phyloP scores from a whole-genome alignment of 1,139 yeast genomes.

The Dujonia santamariae region DNA sequence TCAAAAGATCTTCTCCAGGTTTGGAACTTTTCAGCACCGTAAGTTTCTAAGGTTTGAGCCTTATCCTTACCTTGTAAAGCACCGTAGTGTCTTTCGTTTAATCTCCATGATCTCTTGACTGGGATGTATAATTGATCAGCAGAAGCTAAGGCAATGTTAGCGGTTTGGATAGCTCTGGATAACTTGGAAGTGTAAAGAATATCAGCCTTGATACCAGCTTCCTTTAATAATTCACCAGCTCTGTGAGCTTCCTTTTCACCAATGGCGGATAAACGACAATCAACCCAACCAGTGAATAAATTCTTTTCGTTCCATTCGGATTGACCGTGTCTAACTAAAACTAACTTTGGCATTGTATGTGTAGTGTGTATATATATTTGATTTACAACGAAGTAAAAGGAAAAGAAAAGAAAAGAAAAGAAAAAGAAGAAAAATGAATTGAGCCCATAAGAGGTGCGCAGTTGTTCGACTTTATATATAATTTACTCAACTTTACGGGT shows the following conservation, averaged over 20 bases:
- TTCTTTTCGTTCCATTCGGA: conserved; percentile 98
- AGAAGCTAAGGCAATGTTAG: conserved; percentile 85
- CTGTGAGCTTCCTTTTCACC: conserved; percentile 90
- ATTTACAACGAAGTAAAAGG: neutral
- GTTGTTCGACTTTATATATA: conserved; percentile 3
- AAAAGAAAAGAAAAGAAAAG: neutral
- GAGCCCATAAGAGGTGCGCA: neutral
- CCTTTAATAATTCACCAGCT: conserved; percentile 92
- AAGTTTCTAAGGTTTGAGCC: conserved; percentile 84
- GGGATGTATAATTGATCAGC: conserved; percentile 93
- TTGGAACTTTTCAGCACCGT: conserved; percentile 92
- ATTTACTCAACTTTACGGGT: conserved; percentile 7
- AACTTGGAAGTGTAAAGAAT: conserved; percentile 88
- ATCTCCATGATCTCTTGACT: conserved; percentile 95
- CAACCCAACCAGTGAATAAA: conserved; percentile 99
- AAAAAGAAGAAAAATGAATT: neutral
- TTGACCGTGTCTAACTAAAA: conserved; percentile 96
- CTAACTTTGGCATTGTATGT: conserved; percentile 57
- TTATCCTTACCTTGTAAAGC: conserved; percentile 98
- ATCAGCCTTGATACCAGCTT: conserved; percentile 82
- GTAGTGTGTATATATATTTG: neutral
- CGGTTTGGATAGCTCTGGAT: conserved; percentile 96
- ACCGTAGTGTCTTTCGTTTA: conserved; percentile 99
- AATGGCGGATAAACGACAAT: conserved; percentile 76
- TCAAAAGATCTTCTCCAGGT: conserved; percentile 98